A percentile compares a stretch with the other conserved stretches of the same genome.
These are phyloP conservation scores for Penicillium nucicola DNA, from an alignment of 495 filamentous ascomycete species.

Conservation along the genomic window DNA sequence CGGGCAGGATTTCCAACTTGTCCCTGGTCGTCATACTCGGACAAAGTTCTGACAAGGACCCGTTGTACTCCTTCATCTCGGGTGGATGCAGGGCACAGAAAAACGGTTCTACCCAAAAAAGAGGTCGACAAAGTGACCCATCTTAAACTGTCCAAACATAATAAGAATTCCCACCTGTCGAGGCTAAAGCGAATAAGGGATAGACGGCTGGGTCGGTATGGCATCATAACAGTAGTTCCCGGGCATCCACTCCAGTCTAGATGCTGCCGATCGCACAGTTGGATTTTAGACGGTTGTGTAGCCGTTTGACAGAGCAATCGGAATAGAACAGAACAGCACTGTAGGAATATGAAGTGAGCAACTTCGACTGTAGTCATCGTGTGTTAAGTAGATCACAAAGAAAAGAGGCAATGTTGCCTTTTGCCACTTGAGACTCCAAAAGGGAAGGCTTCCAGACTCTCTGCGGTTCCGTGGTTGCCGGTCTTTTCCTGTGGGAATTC, in stretches of 20 bases:
- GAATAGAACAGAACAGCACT: background rate
- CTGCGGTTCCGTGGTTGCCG: too few species aligned
- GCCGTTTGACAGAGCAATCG: background rate
- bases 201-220: background rate
- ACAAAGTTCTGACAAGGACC: slow-evolving; percentile 6
- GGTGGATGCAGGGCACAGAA: slow-evolving; percentile 5
- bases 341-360: too few species aligned
- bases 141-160: background rate
- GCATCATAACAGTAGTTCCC: slow-evolving; percentile 18
- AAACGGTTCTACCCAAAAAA: background rate
- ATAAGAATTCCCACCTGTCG: slow-evolving; percentile 1
- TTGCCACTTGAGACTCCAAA: too few species aligned
- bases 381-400: too few species aligned
- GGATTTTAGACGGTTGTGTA: background rate
- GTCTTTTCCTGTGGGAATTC: too few species aligned
- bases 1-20: background rate
- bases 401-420: too few species aligned
- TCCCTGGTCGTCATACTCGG: slow-evolving; percentile 7
- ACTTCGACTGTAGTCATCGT: too few species aligned
- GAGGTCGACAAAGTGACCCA: background rate
- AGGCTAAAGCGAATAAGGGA: background rate
- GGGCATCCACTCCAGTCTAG: slow-evolving; percentile 18
- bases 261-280: slow-evolving; percentile 19
- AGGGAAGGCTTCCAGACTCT: too few species aligned
- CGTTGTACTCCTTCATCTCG: slow-evolving; percentile 1